Evolutionary conservation across 192 early-diverging fungal genomes (phyloP).

Genomic region (Paraglomus brasilianum): DNA sequence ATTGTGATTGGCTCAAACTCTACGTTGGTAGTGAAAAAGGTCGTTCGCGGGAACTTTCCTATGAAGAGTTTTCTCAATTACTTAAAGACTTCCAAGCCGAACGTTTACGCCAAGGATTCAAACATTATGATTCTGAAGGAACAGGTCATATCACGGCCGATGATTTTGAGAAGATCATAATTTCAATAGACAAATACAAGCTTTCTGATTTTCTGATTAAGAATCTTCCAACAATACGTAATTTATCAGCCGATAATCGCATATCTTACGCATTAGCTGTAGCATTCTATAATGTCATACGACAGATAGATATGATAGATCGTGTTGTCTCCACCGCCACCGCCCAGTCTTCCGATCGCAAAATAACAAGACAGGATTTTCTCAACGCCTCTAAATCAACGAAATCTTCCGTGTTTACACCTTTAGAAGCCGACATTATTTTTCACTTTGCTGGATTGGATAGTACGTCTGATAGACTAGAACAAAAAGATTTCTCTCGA

Average conservation of each 20-base stretch:
- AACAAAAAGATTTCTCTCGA: constrained; percentile 49
- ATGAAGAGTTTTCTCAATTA: constrained; percentile 70
- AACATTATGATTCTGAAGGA: constrained; percentile 62
- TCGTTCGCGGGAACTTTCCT: constrained; percentile 56
- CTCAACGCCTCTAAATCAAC: constrained; percentile 54
- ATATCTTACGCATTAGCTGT: constrained; percentile 66
- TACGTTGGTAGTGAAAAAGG: constrained; percentile 58
- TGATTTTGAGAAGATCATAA: constrained; percentile 59
- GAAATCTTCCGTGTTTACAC: constrained; percentile 62
- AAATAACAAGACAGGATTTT: constrained; percentile 65
- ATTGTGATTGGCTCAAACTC: constrained; percentile 71
- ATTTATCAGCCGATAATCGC: constrained; percentile 57
- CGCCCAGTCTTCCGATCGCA: constrained; percentile 44
- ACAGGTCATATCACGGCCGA: constrained; percentile 61
- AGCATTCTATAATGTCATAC: constrained; percentile 60
- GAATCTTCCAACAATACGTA: constrained; percentile 58
- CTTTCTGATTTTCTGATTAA: constrained; percentile 63
- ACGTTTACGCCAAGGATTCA: constrained; percentile 70
- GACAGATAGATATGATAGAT: constrained; percentile 70
- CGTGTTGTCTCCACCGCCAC: constrained; percentile 57
- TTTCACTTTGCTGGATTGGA: constrained; percentile 65
- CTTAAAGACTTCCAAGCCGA: constrained; percentile 70
- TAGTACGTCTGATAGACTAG: constrained; percentile 47
- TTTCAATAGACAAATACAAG: constrained; percentile 64
- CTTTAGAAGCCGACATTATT: constrained; percentile 72